A percentile compares a stretch with the other conserved stretches of the same genome.
Conservation (phyloP, 192 early-diverging fungal genomes). For the Entomortierella parvispora region DNA sequence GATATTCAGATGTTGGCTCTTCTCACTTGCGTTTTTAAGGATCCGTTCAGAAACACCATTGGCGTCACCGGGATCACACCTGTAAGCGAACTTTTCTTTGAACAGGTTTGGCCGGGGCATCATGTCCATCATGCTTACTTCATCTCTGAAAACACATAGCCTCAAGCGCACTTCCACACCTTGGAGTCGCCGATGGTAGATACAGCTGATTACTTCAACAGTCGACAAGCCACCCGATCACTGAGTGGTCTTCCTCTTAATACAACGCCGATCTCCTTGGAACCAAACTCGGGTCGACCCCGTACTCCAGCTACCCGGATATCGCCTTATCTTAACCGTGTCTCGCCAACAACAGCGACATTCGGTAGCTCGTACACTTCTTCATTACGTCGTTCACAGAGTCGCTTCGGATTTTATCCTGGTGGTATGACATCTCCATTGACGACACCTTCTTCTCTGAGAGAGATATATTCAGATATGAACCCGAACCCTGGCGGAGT, state of each 20-base stretch:
- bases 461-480: slow-evolving; percentile 26
- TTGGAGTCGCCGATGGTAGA: slow-evolving; percentile 31
- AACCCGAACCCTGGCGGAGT: slow-evolving; percentile 4
- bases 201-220: slow-evolving; percentile 45
- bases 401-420: slow-evolving; percentile 24
- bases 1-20: slow-evolving; percentile 77
- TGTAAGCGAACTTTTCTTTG: slow-evolving; percentile 4
- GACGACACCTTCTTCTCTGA: slow-evolving; percentile 37
- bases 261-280: slow-evolving; percentile 41
- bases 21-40: slow-evolving; percentile 70
- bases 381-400: slow-evolving; percentile 20
- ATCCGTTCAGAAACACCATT: slow-evolving; percentile 42
- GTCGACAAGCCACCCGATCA: slow-evolving; percentile 15
- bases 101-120: neutral
- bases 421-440: slow-evolving; percentile 32
- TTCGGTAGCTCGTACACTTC: slow-evolving; percentile 39
- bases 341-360: slow-evolving; percentile 26
- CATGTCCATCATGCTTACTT: neutral
- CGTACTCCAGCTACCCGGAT: slow-evolving; percentile 38
- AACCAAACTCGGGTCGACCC: slow-evolving; percentile 9
- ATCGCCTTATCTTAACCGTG: slow-evolving; percentile 47
- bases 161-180: slow-evolving; percentile 31
- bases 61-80: slow-evolving; percentile 38
- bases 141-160: slow-evolving; percentile 8
- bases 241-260: slow-evolving; percentile 19